Base-by-base conservation (phyloP, 305 asterid species). In the Fraxinus ornus region DNA sequence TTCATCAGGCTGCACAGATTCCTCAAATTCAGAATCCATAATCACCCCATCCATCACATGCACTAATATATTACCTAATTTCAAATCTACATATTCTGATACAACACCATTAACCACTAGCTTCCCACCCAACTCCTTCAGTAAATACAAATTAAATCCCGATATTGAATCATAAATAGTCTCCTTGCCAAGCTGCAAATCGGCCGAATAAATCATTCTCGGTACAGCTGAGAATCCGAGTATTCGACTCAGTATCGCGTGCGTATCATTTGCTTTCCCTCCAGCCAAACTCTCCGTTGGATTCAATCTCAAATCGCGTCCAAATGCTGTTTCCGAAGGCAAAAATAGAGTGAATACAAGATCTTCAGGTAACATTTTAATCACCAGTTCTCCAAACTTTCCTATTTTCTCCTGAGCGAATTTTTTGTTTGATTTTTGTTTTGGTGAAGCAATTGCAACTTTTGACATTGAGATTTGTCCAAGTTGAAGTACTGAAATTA, bases 141-240 rank as follows among this genome's bases (percentile, higher is more conserved):
- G 83, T n/a, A 92, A 21, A 21, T 88, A 84, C 85, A 95, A 24
- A 41, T 72, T 83, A 79, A 85, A 89, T 44, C 99, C 98, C 37
- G 92, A 89, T 77, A 95, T 76, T 5, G 98, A 93, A 80, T 90
- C 93, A 41, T 85, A 91, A 22, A 52, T 78, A 35, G 79, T 79
- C 90, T 90, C 91, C 87, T 86, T 76, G 4, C 87, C 91, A 33
- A 2, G 3, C 75, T 84, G 88, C 86, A 94, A 85, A 79, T 90
- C 88, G 83, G 49, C 89, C 60, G 85, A 75, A 3, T 68, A 15
- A 75, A 95, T 93, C 90, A 84, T 83, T 71, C 88, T 81, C 22
- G 97, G 93, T 75, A 95, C 94, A 12, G 94, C 94, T 3, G 95
- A 87, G 64, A 94, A 94, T 2, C 98, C 97, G 41, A 92, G 57